A percentile compares a stretch with the other conserved stretches of the same genome.
Conservation (phyloP, 306 rosid species). For the Psophocarpus tetragonolobus region DNA sequence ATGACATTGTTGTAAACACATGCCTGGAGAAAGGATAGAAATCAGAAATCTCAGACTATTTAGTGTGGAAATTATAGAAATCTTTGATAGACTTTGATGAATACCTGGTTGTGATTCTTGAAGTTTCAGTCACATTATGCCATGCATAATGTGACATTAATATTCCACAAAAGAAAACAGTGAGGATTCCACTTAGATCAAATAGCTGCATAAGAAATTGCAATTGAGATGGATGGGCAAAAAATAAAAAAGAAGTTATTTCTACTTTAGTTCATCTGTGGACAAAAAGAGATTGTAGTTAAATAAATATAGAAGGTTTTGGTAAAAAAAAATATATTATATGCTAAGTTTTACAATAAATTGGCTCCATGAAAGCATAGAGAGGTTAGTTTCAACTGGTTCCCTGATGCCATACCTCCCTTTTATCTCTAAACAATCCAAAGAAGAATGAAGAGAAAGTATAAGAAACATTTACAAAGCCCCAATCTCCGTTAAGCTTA, state of each 20-base stretch:
- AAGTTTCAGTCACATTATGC: slow-evolving; percentile 70
- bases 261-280: neutral
- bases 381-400: neutral
- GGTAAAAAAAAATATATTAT: neutral
- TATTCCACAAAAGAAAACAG: slow-evolving; percentile 93
- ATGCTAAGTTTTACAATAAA: neutral
- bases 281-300: neutral
- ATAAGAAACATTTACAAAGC: neutral
- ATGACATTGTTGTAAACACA: slow-evolving; percentile 84
- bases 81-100: neutral
- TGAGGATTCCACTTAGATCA: slow-evolving; percentile 91
- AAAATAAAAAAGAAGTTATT: neutral
- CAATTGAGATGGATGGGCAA: neutral
- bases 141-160: slow-evolving; percentile 92
- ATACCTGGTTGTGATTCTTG: slow-evolving; percentile 85
- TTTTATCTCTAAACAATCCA: neutral
- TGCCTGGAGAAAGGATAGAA: slow-evolving; percentile 52
- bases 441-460: neutral
- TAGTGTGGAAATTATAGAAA: slow-evolving; percentile 9
- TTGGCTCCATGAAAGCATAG: neutral
- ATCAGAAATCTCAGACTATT: slow-evolving; percentile 23
- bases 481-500: neutral
- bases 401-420: neutral
- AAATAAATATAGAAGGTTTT: neutral
- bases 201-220: slow-evolving; percentile 53